Percentiles rank a stretch among this genome's conserved stretches.
These are phyloP conservation scores for Euphorbia pulcherrima DNA, from an alignment of 345 rosid species.

Conservation along the genomic window DNA sequence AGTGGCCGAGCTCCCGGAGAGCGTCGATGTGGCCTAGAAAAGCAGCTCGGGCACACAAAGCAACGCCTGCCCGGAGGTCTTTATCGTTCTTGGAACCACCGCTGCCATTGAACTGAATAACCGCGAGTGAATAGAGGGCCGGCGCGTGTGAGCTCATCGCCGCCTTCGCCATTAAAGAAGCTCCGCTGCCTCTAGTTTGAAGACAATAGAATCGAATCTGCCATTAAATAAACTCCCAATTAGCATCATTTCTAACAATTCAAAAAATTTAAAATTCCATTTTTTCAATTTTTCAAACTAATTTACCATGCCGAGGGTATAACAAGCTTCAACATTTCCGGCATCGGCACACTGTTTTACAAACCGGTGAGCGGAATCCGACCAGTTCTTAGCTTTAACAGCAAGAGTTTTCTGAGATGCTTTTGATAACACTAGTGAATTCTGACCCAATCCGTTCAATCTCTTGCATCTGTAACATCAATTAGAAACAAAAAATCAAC, in stretches of 20 bases:
- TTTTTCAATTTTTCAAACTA: too few species aligned
- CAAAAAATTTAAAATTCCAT: background rate
- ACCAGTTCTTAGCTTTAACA: constrained; percentile 66
- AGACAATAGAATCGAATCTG: constrained; percentile 94
- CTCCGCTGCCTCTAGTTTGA: constrained; percentile 75
- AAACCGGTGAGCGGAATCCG: constrained; percentile 77
- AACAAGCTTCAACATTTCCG: constrained; percentile 86
- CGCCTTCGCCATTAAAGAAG: constrained; percentile 90
- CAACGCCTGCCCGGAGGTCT: constrained; percentile 88
- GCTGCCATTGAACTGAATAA: constrained; percentile 95
- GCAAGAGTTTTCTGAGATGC: constrained; percentile 55
- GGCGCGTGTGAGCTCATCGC: constrained; percentile 85
- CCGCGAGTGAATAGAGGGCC: constrained; percentile 76
- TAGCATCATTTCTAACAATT: background rate
- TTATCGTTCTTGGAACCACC: constrained; percentile 91
- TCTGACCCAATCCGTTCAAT: constrained; percentile 53
- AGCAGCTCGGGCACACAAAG: constrained; percentile 89
- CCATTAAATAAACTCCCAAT: background rate
- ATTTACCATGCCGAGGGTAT: constrained; percentile 99
- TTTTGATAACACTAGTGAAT: constrained; percentile 53
- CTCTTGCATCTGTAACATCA: constrained; percentile 70
- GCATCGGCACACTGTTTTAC: constrained; percentile 73
- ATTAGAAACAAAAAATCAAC: background rate
- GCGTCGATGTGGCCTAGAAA: constrained; percentile 88
- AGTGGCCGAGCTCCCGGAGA: constrained; percentile 93